Conservation (phyloP, 495 filamentous ascomycete species). For the Halenospora varia region DNA sequence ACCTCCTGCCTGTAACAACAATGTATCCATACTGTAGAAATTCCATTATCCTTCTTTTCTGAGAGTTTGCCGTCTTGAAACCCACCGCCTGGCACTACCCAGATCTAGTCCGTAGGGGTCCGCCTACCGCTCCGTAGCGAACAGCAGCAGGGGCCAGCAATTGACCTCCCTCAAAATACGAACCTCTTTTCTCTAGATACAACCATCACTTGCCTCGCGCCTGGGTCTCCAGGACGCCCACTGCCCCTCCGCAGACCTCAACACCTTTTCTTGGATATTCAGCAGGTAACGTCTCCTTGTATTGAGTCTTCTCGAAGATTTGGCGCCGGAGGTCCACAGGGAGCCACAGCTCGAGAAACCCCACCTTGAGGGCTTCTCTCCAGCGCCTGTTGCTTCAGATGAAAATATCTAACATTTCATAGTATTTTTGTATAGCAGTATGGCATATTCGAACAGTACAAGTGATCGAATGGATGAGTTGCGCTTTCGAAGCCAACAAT, state of each 20-base stretch:
- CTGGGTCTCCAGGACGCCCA: conserved; percentile 19
- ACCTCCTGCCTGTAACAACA: conserved; percentile 18
- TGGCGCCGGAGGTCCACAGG: not conserved
- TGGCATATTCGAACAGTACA: conserved; percentile 64
- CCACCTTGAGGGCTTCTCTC: conserved; percentile 19
- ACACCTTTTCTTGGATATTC: conserved; percentile 14
- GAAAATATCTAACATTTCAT: conserved; percentile 7
- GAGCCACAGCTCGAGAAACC: conserved; percentile 8
- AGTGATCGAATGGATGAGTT: conserved; percentile 69
- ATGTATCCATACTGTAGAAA: conserved; percentile 18
- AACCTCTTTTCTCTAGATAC: conserved; percentile 10
- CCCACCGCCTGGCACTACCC: not conserved
- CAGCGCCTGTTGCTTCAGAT: not conserved
- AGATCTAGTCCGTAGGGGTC: not conserved
- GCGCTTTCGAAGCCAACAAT: conserved; percentile 72
- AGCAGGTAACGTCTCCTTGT: conserved; percentile 4
- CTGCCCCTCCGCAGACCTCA: not conserved
- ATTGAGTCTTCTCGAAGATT: not conserved
- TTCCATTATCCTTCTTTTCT: not conserved
- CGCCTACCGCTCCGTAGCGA: not conserved
- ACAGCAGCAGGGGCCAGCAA: not conserved
- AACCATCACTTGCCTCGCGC: conserved; percentile 15
- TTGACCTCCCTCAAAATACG: not conserved
- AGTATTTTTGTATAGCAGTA: conserved; percentile 29
- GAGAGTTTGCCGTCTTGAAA: not conserved